Conservation (phyloP, 116 monocot species). For the Cymodocea nodosa region DNA sequence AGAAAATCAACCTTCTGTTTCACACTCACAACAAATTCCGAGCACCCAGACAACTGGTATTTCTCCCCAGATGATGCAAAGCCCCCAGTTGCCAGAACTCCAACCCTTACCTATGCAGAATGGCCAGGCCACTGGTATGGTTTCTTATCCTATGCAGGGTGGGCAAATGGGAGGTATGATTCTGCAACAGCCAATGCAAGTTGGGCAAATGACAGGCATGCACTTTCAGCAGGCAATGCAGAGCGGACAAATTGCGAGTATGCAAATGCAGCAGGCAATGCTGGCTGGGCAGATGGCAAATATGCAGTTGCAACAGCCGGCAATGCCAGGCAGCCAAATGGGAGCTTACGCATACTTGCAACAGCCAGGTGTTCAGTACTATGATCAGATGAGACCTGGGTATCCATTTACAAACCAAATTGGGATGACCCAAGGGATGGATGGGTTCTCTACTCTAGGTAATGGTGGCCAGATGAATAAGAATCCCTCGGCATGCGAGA, state of each 20-base stretch:
- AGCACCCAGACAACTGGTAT: constrained; percentile 6
- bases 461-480: constrained; percentile 11
- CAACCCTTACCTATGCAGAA: constrained; percentile 1
- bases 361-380: constrained; percentile 37
- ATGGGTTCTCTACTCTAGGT: constrained; percentile 54
- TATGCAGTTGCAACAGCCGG: constrained; percentile 12
- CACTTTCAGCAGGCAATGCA: constrained; percentile 6
- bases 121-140: background rate
- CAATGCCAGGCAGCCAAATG: constrained; percentile 36
- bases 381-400: constrained; percentile 33
- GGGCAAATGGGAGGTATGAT: constrained; percentile 9
- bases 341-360: constrained; percentile 34
- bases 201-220: constrained; percentile 11
- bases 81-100: constrained; percentile 2
- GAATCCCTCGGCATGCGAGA: constrained; percentile 21
- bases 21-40: constrained; percentile 11
- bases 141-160: constrained; percentile 5
- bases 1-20: constrained; percentile 14
- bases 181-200: constrained; percentile 3
- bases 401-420: constrained; percentile 25
- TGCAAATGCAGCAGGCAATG: constrained; percentile 22
- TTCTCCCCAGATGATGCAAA: constrained; percentile 4
- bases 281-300: constrained; percentile 20
- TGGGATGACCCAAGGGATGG: constrained; percentile 63
- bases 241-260: constrained; percentile 10